Evolutionary conservation across 768 basidiomycete species (phyloP).

Genomic region (Collybia nuda): DNA sequence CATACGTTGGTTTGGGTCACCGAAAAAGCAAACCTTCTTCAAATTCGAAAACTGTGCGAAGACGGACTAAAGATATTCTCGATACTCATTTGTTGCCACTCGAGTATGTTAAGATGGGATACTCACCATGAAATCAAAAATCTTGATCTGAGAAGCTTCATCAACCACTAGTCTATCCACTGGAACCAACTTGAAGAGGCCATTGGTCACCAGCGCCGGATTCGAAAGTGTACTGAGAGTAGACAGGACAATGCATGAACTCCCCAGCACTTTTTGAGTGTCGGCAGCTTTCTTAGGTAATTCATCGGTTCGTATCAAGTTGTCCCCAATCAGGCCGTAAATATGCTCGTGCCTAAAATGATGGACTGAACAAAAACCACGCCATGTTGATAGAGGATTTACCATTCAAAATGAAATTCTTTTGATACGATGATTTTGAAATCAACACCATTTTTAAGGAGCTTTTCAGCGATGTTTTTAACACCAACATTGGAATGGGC

Average conservation of each 20-base stretch:
- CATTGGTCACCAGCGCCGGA: slow-evolving; percentile 31
- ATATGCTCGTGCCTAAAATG: slow-evolving; percentile 49
- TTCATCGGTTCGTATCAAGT: slow-evolving; percentile 41
- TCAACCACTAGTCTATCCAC: slow-evolving; percentile 52
- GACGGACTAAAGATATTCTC: slow-evolving; percentile 30
- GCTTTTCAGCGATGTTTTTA: slow-evolving; percentile 47
- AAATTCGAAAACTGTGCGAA: slow-evolving; percentile 39
- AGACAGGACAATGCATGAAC: slow-evolving; percentile 37
- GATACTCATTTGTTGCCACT: neutral
- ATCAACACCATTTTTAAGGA: slow-evolving; percentile 31
- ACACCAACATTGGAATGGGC: slow-evolving; percentile 53
- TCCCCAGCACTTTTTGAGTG: slow-evolving; percentile 24
- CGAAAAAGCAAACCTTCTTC: slow-evolving; percentile 50
- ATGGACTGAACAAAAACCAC: neutral
- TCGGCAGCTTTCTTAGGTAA: slow-evolving; percentile 25
- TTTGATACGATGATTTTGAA: slow-evolving; percentile 47
- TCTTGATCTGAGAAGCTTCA: slow-evolving; percentile 52
- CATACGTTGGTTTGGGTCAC: slow-evolving; percentile 54
- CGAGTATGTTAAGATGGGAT: neutral
- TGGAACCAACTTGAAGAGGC: slow-evolving; percentile 36
- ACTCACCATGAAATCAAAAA: slow-evolving; percentile 46
- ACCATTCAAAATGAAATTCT: slow-evolving; percentile 51
- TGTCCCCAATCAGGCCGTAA: slow-evolving; percentile 30
- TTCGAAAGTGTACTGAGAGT: slow-evolving; percentile 54
- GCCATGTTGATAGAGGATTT: slow-evolving; percentile 1